Conservation (phyloP, 768 basidiomycete species). For the Leucosporidium yakuticum region DNA sequence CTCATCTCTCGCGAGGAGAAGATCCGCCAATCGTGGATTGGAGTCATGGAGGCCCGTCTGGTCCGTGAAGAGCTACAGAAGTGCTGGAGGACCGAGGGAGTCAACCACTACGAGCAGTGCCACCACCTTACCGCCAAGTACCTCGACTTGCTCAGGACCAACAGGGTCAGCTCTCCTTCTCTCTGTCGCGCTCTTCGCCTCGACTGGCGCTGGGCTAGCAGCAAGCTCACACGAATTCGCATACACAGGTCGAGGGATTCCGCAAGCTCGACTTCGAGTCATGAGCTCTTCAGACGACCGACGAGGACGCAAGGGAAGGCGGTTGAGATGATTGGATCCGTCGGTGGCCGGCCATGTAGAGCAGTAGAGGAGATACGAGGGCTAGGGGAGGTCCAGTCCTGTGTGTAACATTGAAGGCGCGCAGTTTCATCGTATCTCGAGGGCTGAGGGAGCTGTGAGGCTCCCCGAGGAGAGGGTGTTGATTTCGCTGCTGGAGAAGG, state of each 20-base stretch:
- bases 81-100: constrained; percentile 75
- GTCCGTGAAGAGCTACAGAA: constrained; percentile 81
- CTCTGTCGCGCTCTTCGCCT: background rate
- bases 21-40: constrained; percentile 88
- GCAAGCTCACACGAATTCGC: no score
- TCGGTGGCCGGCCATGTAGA: no score
- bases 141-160: constrained; percentile 31
- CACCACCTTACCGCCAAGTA: constrained; percentile 34
- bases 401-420: no score
- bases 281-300: background rate
- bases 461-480: no score
- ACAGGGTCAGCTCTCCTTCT: constrained; percentile 21
- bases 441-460: no score
- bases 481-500: no score
- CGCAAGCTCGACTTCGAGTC: constrained; percentile 29
- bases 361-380: no score
- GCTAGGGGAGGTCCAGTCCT: no score
- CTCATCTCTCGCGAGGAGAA: constrained; percentile 55
- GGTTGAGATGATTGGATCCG: no score
- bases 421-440: no score
- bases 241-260: constrained; percentile 31
- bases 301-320: no score
- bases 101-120: constrained; percentile 36
- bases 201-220: fast-evolving
- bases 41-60: constrained; percentile 84